These are phyloP conservation scores for Saccharomyces paradoxus DNA, from an alignment of 805 yeast species.

Conservation along the genomic window DNA sequence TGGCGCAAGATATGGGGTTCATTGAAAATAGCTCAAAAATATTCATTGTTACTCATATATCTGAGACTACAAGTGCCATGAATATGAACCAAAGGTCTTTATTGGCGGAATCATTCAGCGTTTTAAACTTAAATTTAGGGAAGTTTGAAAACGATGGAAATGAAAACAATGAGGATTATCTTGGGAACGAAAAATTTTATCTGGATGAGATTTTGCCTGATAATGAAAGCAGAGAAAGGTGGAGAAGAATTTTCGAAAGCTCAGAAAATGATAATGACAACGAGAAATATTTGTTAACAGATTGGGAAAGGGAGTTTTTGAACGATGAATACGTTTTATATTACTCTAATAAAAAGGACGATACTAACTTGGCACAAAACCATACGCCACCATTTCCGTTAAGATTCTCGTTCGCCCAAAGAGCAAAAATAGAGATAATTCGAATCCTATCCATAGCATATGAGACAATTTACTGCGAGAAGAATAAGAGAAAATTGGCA, in stretches of 20 bases:
- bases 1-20: conserved; percentile 81
- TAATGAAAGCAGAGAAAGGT: conserved; percentile 19
- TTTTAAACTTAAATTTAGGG: conserved; percentile 39
- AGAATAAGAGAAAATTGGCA: conserved; percentile 37
- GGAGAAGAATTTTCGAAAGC: conserved; percentile 15
- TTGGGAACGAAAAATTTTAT: conserved; percentile 29
- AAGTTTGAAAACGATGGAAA: conserved; percentile 19
- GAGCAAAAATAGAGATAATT: conserved; percentile 71
- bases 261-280: conserved; percentile 5
- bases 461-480: conserved; percentile 69
- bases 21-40: conserved; percentile 66
- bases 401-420: conserved; percentile 53
- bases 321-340: conserved; percentile 29
- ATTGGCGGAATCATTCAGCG: conserved; percentile 64
- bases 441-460: conserved; percentile 76
- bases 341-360: conserved; percentile 10
- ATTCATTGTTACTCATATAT: conserved; percentile 73
- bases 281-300: conserved; percentile 11
- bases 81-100: conserved; percentile 72
- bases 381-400: conserved; percentile 26
- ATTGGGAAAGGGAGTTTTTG: conserved; percentile 25
- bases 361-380: conserved; percentile 1
- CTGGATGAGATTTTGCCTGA: conserved; percentile 23
- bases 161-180: conserved; percentile 31
- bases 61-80: conserved; percentile 78